Evolutionary conservation across 2,329 filamentous ascomycete species (phyloP), one percentile per base, ranked within the genome.

Genomic region (Colletotrichum limetticola): DNA sequence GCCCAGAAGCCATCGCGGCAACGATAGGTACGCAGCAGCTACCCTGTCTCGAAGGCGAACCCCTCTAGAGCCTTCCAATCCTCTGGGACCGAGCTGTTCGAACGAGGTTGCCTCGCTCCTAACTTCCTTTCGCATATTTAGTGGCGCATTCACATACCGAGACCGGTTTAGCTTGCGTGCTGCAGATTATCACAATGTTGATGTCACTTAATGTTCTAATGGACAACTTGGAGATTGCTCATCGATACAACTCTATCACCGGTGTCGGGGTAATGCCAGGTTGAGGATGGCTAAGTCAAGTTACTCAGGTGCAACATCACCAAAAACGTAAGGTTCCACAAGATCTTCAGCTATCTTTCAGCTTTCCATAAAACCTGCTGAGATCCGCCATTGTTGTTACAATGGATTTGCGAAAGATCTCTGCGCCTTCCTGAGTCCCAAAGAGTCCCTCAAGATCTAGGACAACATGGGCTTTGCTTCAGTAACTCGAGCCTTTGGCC

Each of bases 391-490:
- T 16, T 1, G 12, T 22, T 2, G 8, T 16, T 11, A 3, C 0
- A 0, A 5, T 16, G 26, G 14, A 2, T 16, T 16, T 24, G n/a
- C 4, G 42, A 57, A 56, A 60, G n/a, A 46, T 42, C 1, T 26
- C 37, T 30, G 26, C 42, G 46, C 32, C 26, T 35, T 28, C 22
- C 16, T 22, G 9, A 24, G 32, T 22, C 24, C 63, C 16, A 5
- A 14, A 4, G 19, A 16, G 16, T 14, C 35, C 30, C 28, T 26
- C 24, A 42, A 55, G 35, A 49, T 6, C 24, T 19, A 7, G 14
- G 26, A 63, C 0, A 72, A 7, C 3, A 72, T 72, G 69, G 66
- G 69, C 6, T 35, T 58, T 32, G 26, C 58, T 49, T 64, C 59
- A 4, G 26, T 46, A n/a, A 42, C 53, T 26, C 69, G 53, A 6